Evolutionary conservation across 257 asterid species (phyloP).

Genomic region (Gynochthodes officinalis): DNA sequence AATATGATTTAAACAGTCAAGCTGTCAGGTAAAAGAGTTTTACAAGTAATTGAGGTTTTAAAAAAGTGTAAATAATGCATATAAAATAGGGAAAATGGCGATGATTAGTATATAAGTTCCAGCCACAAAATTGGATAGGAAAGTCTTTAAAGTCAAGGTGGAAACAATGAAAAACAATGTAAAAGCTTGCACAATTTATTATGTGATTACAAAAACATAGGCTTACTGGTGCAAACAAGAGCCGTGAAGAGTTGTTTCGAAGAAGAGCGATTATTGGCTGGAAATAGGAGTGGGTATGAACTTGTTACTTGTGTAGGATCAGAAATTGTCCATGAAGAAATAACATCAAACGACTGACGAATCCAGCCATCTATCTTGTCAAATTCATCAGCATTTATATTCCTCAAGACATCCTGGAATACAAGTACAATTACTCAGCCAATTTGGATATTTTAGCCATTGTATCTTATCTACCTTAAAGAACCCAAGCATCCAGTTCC

Average conservation of each 20-base stretch:
- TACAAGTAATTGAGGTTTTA: not conserved
- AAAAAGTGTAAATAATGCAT: not conserved
- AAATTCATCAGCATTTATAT: conserved; percentile 57
- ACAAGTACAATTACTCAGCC: conserved; percentile 4
- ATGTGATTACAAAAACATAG: conserved; percentile 6
- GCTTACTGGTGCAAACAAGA: conserved; percentile 80
- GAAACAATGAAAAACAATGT: not conserved
- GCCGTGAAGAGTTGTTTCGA: conserved; percentile 64
- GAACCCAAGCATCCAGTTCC: not conserved
- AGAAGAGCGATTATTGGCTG: conserved; percentile 30
- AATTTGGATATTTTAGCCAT: not conserved
- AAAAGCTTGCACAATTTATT: not conserved
- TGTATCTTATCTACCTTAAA: not conserved
- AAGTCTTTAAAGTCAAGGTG: not conserved
- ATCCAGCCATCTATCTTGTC: conserved; percentile 67
- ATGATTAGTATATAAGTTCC: not conserved
- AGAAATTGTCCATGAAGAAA: conserved; percentile 38
- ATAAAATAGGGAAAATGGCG: not conserved
- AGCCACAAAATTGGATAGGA: not conserved
- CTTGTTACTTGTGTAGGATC: conserved; percentile 35
- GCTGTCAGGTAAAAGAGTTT: not conserved
- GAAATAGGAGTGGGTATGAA: conserved; percentile 55
- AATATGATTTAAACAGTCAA: not conserved
- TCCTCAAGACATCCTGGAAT: conserved; percentile 65
- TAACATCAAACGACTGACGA: conserved; percentile 49